A percentile compares a stretch with the other conserved stretches of the same genome.
These are phyloP conservation scores for Gossypium trilobum DNA, from an alignment of 441 rosid genomes.

Conservation along the genomic window DNA sequence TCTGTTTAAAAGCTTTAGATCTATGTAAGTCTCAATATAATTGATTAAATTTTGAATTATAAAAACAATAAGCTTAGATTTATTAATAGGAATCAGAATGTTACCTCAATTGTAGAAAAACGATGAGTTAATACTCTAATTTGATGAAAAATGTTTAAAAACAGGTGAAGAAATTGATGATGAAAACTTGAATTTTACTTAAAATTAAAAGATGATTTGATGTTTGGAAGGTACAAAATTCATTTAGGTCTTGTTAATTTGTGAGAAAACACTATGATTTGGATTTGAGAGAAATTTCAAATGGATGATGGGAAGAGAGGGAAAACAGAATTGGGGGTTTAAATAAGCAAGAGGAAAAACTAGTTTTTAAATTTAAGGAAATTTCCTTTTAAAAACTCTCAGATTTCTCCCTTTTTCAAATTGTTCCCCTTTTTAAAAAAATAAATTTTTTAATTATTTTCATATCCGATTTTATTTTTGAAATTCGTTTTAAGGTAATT, in stretches of 20 bases:
- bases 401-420: background rate
- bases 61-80: background rate
- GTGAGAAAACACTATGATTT: background rate
- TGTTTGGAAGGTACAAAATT: background rate
- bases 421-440: background rate
- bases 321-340: background rate
- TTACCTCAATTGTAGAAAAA: background rate
- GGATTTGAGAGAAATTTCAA: background rate
- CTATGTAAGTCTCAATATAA: background rate
- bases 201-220: background rate
- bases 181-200: background rate
- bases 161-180: background rate
- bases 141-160: no score
- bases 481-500: background rate
- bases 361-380: background rate
- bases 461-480: background rate
- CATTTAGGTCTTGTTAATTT: background rate
- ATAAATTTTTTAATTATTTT: no score
- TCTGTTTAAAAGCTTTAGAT: background rate
- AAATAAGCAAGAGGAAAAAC: background rate
- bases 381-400: background rate
- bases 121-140: background rate
- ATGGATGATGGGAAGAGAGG: background rate
- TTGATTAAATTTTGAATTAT: background rate
- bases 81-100: background rate